A percentile compares a stretch with the other conserved stretches of the same genome.
Evolutionary conservation across 306 rosid species (phyloP).

Genomic region (Corylus americana): DNA sequence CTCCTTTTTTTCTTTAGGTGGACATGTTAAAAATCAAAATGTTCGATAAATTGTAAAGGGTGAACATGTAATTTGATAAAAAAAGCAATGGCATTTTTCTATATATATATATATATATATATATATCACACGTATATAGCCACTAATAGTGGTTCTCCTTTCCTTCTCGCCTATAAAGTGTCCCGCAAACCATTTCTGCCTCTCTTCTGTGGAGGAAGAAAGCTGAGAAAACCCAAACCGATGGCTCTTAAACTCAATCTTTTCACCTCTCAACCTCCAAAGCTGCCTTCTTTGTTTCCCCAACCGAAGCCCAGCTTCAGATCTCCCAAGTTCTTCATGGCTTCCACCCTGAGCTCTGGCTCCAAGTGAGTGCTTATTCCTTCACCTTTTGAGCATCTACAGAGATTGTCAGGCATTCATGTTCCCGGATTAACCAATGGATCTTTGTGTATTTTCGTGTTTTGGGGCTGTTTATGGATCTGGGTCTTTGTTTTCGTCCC

Average conservation of each 20-base stretch:
- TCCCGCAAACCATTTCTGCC: background rate
- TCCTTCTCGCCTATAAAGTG: background rate
- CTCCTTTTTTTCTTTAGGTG: too few relatives aligned
- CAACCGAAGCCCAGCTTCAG: conserved; percentile 69
- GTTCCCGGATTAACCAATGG: background rate
- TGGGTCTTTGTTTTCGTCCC: conserved; percentile 11
- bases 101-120: too few relatives aligned
- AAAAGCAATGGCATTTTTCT: background rate
- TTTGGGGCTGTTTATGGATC: conserved; percentile 21
- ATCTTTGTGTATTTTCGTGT: conserved; percentile 15
- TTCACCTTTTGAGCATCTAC: background rate
- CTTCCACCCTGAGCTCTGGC: conserved; percentile 79
- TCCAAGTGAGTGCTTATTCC: conserved; percentile 46
- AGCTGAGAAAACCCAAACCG: background rate
- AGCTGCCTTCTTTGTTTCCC: conserved; percentile 47
- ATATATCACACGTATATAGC: background rate
- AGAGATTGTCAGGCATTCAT: background rate
- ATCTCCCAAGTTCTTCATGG: conserved; percentile 84
- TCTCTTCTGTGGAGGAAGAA: conserved; percentile 29
- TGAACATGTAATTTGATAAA: background rate
- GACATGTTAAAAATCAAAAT: too few relatives aligned
- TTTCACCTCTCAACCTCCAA: conserved; percentile 48
- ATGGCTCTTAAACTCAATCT: conserved; percentile 67
- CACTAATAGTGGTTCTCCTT: background rate
- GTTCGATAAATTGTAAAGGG: background rate